These are phyloP conservation scores for Lachnellula occidentalis DNA, from an alignment of 2,329 filamentous ascomycete genomes.

Conservation along the genomic window DNA sequence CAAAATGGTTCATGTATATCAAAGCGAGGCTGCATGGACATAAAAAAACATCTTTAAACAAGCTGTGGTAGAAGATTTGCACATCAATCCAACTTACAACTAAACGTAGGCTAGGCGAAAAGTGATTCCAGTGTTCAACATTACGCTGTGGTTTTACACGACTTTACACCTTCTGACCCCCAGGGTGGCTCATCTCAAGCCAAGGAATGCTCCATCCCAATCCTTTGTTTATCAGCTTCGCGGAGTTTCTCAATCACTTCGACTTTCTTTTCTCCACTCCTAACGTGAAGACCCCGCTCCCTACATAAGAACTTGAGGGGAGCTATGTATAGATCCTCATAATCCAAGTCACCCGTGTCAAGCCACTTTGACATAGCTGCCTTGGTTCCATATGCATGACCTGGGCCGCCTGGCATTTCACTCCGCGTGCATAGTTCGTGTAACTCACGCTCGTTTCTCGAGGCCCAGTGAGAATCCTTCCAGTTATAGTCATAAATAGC, in stretches of 20 bases:
- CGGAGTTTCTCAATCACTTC: constrained; percentile 8
- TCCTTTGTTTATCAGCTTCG: constrained; percentile 10
- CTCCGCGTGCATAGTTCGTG: constrained; percentile 8
- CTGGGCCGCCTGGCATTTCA: constrained; percentile 7
- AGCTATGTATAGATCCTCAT: constrained; percentile 15
- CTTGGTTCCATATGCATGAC: constrained; percentile 12
- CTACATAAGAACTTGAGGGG: constrained; percentile 6
- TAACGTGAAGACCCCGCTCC: constrained; percentile 5
- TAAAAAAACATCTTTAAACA: too few relatives aligned
- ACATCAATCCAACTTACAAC: too few relatives aligned
- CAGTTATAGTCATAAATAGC: constrained; percentile 16
- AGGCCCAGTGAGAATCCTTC: constrained; percentile 20
- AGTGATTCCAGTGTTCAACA: too few relatives aligned
- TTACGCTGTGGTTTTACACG: too few relatives aligned
- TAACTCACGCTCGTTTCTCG: constrained; percentile 10
- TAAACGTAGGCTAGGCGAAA: too few relatives aligned
- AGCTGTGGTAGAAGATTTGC: too few relatives aligned
- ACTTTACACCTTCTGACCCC: too few relatives aligned
- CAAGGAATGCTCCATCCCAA: neutral
- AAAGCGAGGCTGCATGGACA: too few relatives aligned
- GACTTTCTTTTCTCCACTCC: constrained; percentile 10
- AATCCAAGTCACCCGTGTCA: constrained; percentile 15
- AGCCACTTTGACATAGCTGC: constrained; percentile 20
- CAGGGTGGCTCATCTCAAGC: neutral
- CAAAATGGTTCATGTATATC: too few relatives aligned